A percentile compares a stretch with the other conserved stretches of the same genome.
Conservation (phyloP, 352 stramenopile species). For the Phytophthora cactorum region DNA sequence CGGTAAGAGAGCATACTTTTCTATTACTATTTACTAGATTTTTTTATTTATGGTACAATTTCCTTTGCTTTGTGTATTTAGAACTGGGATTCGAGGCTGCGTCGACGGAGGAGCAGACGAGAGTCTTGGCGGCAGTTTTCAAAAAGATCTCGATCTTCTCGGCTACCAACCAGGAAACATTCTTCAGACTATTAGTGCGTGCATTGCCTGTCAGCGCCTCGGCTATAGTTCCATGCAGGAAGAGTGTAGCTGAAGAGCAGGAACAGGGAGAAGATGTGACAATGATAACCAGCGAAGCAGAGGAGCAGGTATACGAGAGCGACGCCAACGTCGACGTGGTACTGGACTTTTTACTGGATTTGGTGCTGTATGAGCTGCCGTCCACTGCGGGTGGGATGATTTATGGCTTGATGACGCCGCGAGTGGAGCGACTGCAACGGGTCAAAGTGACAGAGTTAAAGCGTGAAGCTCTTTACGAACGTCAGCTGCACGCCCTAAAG, state of each 20-base stretch:
- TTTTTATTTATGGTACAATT: background rate
- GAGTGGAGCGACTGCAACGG: conserved; percentile 59
- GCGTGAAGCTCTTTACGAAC: conserved; percentile 61
- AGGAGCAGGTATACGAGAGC: conserved; percentile 8
- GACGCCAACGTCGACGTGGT: conserved; percentile 49
- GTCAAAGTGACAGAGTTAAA: conserved; percentile 48
- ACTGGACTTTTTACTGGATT: conserved; percentile 77
- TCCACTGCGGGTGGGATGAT: conserved; percentile 9
- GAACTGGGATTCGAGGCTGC: conserved; percentile 72
- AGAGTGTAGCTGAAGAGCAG: conserved; percentile 1
- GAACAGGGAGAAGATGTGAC: background rate
- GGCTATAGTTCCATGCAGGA: conserved; percentile 18
- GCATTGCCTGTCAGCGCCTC: conserved; percentile 47
- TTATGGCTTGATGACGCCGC: conserved; percentile 54
- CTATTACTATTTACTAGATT: background rate
- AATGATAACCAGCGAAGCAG: conserved; percentile 1
- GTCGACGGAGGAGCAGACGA: conserved; percentile 46
- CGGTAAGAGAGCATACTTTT: conserved; percentile 32
- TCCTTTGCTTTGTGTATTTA: conserved; percentile 16
- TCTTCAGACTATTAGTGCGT: conserved; percentile 67
- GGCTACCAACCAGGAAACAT: conserved; percentile 58
- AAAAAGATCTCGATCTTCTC: conserved; percentile 41
- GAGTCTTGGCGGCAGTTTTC: conserved; percentile 44
- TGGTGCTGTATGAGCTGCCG: conserved; percentile 61
- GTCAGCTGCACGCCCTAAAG: conserved; percentile 62